Conservation (phyloP, 306 rosid genomes). For the Quillaja saponaria region DNA sequence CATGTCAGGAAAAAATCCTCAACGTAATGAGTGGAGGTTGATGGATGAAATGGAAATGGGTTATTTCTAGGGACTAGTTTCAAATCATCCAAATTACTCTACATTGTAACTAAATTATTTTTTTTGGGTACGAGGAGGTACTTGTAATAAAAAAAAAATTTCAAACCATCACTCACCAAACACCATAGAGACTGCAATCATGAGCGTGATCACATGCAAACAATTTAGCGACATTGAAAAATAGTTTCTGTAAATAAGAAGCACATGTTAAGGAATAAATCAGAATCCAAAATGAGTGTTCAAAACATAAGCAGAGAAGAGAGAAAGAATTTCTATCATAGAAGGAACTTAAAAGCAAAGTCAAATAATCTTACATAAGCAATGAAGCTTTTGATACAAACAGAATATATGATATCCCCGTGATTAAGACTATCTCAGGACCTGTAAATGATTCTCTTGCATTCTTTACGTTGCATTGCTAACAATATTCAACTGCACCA, state of each 20-base stretch:
- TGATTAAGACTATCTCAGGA: constrained; percentile 16
- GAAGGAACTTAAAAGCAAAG: no score
- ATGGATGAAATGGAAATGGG: no score
- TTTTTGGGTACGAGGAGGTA: neutral
- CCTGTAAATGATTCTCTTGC: constrained; percentile 10
- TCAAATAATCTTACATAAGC: neutral
- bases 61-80: no score
- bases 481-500: constrained; percentile 15
- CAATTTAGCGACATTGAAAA: constrained; percentile 75
- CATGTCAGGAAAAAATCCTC: no score
- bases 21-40: no score
- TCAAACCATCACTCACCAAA: constrained; percentile 65
- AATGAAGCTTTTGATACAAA: constrained; percentile 5
- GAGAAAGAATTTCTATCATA: no score
- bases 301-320: neutral
- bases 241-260: constrained; percentile 64
- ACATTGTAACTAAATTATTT: neutral
- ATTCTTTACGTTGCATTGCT: constrained; percentile 19
- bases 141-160: constrained; percentile 19
- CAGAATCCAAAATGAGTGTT: neutral
- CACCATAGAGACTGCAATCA: constrained; percentile 52
- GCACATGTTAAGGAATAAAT: constrained; percentile 17
- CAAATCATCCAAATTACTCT: no score
- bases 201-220: constrained; percentile 72
- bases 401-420: neutral